Percentiles rank a stretch among this genome's conserved stretches.
phyloP scores from a whole-genome alignment of 768 basidiomycete genomes.

The Ramaria rubella region DNA sequence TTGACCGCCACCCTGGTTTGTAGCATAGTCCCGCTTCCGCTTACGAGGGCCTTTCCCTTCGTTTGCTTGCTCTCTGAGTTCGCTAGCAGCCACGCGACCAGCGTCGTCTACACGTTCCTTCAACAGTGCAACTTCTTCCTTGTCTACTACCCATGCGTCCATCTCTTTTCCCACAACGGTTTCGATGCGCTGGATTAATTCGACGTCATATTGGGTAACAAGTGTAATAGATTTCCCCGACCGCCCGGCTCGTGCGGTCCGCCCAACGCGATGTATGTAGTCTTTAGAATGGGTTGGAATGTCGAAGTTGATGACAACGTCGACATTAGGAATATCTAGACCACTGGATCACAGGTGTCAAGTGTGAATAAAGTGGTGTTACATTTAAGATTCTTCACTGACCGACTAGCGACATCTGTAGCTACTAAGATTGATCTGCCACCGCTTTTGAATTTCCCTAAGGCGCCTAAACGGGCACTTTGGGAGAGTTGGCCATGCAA shows the following conservation, averaged over 20 bases:
- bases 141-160: constrained; percentile 79
- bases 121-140: constrained; percentile 81
- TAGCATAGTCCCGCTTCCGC: constrained; percentile 40
- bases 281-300: constrained; percentile 98
- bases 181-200: constrained; percentile 92
- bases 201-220: constrained; percentile 97
- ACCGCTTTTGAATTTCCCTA: constrained; percentile 94
- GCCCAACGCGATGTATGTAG: constrained; percentile 96
- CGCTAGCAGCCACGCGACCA: constrained; percentile 59
- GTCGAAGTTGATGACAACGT: constrained; percentile 96
- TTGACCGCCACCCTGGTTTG: constrained; percentile 37
- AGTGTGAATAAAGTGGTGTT: not conserved
- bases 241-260: constrained; percentile 96
- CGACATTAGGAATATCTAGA: constrained; percentile 92
- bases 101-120: constrained; percentile 90
- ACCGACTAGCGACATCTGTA: constrained; percentile 94
- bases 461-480: constrained; percentile 85
- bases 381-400: constrained; percentile 24
- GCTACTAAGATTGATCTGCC: constrained; percentile 89
- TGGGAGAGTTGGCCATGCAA: constrained; percentile 94
- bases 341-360: constrained; percentile 43
- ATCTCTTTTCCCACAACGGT: constrained; percentile 88
- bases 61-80: constrained; percentile 69
- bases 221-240: constrained; percentile 96
- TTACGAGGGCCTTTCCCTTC: constrained; percentile 43